Conservation (phyloP, 306 rosid genomes). For the Urtica urens region DNA sequence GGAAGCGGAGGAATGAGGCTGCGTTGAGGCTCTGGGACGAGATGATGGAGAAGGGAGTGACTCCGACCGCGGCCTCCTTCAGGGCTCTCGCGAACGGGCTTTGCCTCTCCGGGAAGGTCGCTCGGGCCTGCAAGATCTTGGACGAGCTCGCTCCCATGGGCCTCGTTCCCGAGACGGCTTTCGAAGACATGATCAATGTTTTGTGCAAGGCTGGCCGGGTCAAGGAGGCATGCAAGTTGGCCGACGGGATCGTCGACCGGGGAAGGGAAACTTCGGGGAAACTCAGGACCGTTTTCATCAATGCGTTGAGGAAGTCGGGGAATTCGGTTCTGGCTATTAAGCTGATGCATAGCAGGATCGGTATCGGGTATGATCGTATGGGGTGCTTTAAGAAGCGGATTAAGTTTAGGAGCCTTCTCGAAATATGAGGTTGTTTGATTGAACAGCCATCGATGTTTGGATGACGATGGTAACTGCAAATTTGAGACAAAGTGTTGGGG, state of each 20-base stretch:
- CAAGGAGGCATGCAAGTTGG: slow-evolving; percentile 85
- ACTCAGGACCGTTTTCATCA: slow-evolving; percentile 56
- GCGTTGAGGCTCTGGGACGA: slow-evolving; percentile 65
- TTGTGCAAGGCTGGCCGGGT: slow-evolving; percentile 67
- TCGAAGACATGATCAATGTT: slow-evolving; percentile 70
- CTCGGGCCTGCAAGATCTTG: slow-evolving; percentile 79
- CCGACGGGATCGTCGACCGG: slow-evolving; percentile 83
- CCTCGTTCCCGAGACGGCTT: slow-evolving; percentile 56
- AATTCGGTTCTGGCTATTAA: slow-evolving; percentile 68
- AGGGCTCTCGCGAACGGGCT: slow-evolving; percentile 73
- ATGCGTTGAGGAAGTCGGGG: slow-evolving; percentile 80
- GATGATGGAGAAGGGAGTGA: slow-evolving; percentile 76
- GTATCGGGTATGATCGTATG: slow-evolving; percentile 78
- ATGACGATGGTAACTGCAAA: no score
- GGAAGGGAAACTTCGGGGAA: slow-evolving; percentile 84
- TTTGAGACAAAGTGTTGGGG: no score
- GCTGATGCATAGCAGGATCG: slow-evolving; percentile 85
- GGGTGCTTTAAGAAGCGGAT: slow-evolving; percentile 71
- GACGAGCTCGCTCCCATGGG: slow-evolving; percentile 90
- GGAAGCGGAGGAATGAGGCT: slow-evolving; percentile 62
- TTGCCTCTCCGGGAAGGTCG: slow-evolving; percentile 77
- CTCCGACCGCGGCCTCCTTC: slow-evolving; percentile 72
- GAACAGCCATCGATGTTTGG: no score
- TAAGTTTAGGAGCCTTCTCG: slow-evolving; percentile 52
- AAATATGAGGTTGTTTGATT: slow-evolving; percentile 18